Evolutionary conservation across 1,284 basidiomycete species (phyloP).

Genomic region (Apiotrichum gracile): DNA sequence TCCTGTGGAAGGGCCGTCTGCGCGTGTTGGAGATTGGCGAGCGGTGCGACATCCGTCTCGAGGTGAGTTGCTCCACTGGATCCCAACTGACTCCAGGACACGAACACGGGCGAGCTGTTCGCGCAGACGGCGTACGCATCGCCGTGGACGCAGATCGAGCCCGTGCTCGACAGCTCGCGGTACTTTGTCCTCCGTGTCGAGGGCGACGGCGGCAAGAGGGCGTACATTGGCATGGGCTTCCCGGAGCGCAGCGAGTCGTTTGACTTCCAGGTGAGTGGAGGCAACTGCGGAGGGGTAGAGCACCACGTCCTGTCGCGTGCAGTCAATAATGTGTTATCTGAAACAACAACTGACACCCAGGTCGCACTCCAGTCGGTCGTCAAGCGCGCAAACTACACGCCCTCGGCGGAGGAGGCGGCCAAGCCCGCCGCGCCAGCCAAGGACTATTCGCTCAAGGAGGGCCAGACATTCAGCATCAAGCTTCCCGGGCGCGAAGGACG

Average conservation of each 20-base stretch:
- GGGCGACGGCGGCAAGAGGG: constrained; percentile 69
- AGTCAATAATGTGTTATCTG: too few species aligned
- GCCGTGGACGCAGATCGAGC: constrained; percentile 72
- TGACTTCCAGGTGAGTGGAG: constrained; percentile 59
- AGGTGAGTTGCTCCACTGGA: constrained; percentile 29
- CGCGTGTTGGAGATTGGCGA: constrained; percentile 42
- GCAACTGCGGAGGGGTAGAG: background rate
- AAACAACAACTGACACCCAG: too few species aligned
- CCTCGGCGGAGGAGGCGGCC: constrained; percentile 16
- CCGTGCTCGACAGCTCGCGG: constrained; percentile 89
- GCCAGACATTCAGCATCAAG: constrained; percentile 87
- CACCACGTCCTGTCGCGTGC: too few species aligned
- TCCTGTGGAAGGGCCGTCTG: constrained; percentile 48
- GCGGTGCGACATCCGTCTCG: constrained; percentile 43
- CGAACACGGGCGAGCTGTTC: constrained; percentile 57
- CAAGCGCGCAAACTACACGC: constrained; percentile 56
- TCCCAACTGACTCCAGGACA: constrained; percentile 25
- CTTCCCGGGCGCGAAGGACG: constrained; percentile 61
- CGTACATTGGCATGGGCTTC: constrained; percentile 92
- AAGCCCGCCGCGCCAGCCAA: constrained; percentile 72
- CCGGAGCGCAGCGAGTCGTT: constrained; percentile 85
- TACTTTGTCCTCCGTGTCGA: constrained; percentile 94
- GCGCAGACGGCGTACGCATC: constrained; percentile 85
- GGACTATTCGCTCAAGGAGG: constrained; percentile 93
- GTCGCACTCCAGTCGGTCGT: constrained; percentile 93